phyloP scores from a whole-genome alignment of 2,329 filamentous ascomycete species.

The Aspergillaceae sp. region DNA sequence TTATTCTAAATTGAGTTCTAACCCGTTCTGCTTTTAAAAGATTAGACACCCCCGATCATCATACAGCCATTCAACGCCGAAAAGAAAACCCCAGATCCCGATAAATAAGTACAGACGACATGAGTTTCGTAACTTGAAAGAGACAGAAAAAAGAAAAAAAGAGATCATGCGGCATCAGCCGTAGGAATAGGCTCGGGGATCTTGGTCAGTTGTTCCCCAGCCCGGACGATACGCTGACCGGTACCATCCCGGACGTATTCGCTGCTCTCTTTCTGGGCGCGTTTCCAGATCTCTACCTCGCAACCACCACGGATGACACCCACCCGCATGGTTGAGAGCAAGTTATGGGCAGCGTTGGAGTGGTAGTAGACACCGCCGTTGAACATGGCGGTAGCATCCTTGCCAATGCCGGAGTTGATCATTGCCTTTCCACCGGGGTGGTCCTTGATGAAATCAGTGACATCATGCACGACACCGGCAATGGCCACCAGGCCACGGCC shows the following conservation, averaged over 20 bases:
- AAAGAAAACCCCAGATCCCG: too few species aligned
- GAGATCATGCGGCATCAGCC: conserved; percentile 62
- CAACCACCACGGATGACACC: conserved; percentile 79
- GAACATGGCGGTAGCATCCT: conserved; percentile 84
- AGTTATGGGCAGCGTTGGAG: conserved; percentile 82
- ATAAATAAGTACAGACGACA: conserved; percentile 5
- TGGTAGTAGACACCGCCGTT: conserved; percentile 86
- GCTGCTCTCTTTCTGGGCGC: conserved; percentile 68
- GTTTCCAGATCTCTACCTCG: conserved; percentile 91
- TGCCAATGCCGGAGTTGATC: conserved; percentile 72
- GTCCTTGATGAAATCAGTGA: conserved; percentile 75
- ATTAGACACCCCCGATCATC: too few species aligned
- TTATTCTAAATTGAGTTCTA: too few species aligned
- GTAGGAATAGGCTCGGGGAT: conserved; percentile 69
- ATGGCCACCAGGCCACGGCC: conserved; percentile 69
- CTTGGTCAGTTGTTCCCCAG: conserved; percentile 77
- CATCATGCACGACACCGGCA: conserved; percentile 78
- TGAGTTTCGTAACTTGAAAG: not conserved
- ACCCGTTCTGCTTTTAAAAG: too few species aligned
- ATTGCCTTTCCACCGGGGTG: conserved; percentile 86
- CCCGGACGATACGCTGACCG: conserved; percentile 75
- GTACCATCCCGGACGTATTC: conserved; percentile 70
- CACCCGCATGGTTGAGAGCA: conserved; percentile 79
- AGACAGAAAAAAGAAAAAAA: conserved; percentile 2
- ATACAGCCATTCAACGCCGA: conserved; percentile 3